A percentile compares a stretch with the other conserved stretches of the same genome.
These are phyloP conservation scores for Diplodia scrobiculata DNA, from an alignment of 2,329 filamentous ascomycete species.

Conservation along the genomic window DNA sequence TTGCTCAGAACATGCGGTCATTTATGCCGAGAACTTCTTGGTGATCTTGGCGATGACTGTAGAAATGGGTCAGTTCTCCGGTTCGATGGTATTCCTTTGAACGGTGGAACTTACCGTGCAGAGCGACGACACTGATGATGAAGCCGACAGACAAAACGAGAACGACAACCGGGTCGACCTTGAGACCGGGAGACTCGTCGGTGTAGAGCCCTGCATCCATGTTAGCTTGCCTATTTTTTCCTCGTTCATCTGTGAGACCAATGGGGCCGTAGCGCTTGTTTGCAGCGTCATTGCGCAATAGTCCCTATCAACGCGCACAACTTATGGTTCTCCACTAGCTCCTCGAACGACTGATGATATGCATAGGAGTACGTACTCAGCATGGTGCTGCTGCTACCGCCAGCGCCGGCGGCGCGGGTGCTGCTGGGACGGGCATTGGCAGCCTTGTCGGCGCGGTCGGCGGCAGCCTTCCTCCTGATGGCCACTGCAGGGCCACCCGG, in stretches of 20 bases:
- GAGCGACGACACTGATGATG: conserved; percentile 96
- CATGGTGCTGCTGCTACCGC: conserved; percentile 97
- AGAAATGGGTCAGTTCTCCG: background rate
- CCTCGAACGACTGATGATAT: background rate
- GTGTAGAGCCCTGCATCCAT: conserved; percentile 81
- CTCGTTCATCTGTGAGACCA: background rate
- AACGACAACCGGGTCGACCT: conserved; percentile 97
- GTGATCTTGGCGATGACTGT: conserved; percentile 30
- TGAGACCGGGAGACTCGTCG: conserved; percentile 93
- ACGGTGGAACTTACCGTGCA: conserved; percentile 76
- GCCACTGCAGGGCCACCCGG: conserved; percentile 94
- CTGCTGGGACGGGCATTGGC: conserved; percentile 91
- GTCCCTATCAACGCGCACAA: background rate
- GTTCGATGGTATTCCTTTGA: background rate
- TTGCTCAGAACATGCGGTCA: background rate
- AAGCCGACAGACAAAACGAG: conserved; percentile 95
- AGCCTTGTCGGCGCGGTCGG: conserved; percentile 95
- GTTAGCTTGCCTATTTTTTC: conserved; percentile 33
- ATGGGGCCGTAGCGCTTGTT: background rate
- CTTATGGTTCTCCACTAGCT: background rate
- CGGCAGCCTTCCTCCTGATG: conserved; percentile 90
- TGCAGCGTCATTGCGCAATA: background rate
- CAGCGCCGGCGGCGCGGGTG: conserved; percentile 89
- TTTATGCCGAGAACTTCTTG: conserved; percentile 29
- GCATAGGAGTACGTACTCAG: conserved; percentile 68